Conservation (phyloP, 2,329 filamentous ascomycete genomes). For the Penicillium sp. region DNA sequence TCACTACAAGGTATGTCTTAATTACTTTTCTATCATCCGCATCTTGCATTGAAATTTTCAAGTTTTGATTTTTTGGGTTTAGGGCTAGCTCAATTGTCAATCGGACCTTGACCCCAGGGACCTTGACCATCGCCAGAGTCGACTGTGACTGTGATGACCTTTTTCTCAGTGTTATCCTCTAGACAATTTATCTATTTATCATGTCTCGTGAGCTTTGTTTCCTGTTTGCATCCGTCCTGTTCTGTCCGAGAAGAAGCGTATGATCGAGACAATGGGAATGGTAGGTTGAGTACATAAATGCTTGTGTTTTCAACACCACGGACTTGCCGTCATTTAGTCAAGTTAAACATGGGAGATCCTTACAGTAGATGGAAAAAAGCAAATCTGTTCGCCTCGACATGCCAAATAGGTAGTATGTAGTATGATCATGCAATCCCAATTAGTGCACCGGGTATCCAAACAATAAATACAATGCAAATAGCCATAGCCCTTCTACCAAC, state of each 20-base stretch:
- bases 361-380: neutral
- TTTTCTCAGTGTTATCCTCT: neutral
- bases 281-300: neutral
- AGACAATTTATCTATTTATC: neutral
- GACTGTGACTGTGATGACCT: neutral
- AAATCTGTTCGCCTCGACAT: too few relatives aligned
- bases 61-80: neutral
- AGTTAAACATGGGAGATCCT: neutral
- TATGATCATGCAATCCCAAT: neutral
- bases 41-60: neutral
- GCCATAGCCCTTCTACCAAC: constrained; percentile 1
- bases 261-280: neutral
- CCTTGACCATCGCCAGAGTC: neutral
- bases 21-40: neutral
- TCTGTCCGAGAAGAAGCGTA: neutral
- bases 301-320: neutral
- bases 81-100: neutral
- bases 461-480: neutral
- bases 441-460: neutral
- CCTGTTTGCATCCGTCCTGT: neutral
- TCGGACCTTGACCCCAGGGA: neutral
- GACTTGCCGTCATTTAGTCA: neutral
- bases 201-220: neutral
- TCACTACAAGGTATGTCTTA: neutral
- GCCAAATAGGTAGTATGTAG: neutral